Evolutionary conservation across 495 filamentous ascomycete genomes (phyloP), one percentile per base, ranked within the genome.

Genomic region (Lophiotrema nucula): DNA sequence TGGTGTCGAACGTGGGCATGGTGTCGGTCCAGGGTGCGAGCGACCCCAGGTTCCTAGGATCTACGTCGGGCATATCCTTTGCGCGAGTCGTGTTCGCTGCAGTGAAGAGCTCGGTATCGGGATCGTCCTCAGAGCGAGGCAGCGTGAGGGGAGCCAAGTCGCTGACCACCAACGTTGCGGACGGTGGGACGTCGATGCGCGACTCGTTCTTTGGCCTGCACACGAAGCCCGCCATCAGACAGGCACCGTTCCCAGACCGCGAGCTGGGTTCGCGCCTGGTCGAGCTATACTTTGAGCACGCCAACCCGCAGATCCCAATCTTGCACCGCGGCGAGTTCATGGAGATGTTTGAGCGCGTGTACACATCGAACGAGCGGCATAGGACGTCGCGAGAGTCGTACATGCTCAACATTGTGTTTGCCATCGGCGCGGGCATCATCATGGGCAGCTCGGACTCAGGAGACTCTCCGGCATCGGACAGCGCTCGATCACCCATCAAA

Each of bases 371-470:
- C 28, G 82, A 82, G 48, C 82, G 83, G 53, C 81, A 81, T 52
- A 81, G 89, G 25, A 88, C 87, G 18, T 83, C 92, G 6, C 82
- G 89, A 47, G 91, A 95, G 71, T 81, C 91, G 13, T 97, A 97
- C 68, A 83, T 91, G 71, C 79, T 97, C 44, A 96, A 96, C 70
- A 97, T 97, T 70, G 92, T 97, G n/a, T 97, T 92, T 74, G 92
- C 92, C 4, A 96, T 97, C 58, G 92, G 92, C 8, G 88, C 89
- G 12, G 92, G 91, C 0, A 95, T 96, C 61, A 95, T 96, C 58
- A 82, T 96, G 61, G 88, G 86, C 11, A 56, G 57, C 47, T 86
- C 83, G 71, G 72, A 74, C 23, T 66, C 68, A 31, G 72, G 71
- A 4, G 63, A 66, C 23, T 61, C 48, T 67, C 75, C 8, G 72